A percentile compares a stretch with the other conserved stretches of the same genome.
Conservation (phyloP, 2,329 filamentous ascomycete species). For the Thielaviopsis punctulata region DNA sequence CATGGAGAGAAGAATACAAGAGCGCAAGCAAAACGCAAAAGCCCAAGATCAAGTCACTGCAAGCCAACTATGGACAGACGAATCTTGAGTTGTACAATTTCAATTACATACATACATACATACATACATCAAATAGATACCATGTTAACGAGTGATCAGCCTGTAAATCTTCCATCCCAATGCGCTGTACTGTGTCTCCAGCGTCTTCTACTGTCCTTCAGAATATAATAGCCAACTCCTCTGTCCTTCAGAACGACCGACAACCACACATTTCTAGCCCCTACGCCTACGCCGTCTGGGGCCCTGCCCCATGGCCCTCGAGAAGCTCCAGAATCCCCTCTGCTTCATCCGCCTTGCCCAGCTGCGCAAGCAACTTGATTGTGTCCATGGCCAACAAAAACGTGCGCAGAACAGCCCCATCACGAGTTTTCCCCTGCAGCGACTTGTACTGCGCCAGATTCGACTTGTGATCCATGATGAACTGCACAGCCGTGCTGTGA, state of each 20-base stretch:
- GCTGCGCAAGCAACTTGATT: constrained; percentile 19
- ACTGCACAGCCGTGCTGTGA: constrained; percentile 28
- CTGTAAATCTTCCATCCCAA: background rate
- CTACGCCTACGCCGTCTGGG: background rate
- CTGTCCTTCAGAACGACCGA: too few species aligned
- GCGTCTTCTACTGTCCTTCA: background rate
- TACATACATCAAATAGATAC: background rate
- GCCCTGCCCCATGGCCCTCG: background rate
- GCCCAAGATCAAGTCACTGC: background rate
- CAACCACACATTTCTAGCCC: too few species aligned
- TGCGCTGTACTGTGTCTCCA: constrained; percentile 5
- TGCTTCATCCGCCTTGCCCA: constrained; percentile 19
- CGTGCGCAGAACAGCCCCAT: constrained; percentile 7
- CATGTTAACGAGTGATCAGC: background rate
- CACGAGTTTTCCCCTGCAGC: background rate
- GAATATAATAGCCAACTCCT: too few species aligned
- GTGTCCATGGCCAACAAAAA: constrained; percentile 19
- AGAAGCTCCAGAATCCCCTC: constrained; percentile 17
- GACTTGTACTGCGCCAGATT: background rate
- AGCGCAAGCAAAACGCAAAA: background rate
- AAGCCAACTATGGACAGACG: background rate
- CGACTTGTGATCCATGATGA: constrained; percentile 20
- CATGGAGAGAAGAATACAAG: constrained; percentile 1
- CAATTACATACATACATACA: too few species aligned
- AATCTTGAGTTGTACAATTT: background rate